phyloP scores from a whole-genome alignment of 2,329 filamentous ascomycete genomes.

The Talaromyces sp. region DNA sequence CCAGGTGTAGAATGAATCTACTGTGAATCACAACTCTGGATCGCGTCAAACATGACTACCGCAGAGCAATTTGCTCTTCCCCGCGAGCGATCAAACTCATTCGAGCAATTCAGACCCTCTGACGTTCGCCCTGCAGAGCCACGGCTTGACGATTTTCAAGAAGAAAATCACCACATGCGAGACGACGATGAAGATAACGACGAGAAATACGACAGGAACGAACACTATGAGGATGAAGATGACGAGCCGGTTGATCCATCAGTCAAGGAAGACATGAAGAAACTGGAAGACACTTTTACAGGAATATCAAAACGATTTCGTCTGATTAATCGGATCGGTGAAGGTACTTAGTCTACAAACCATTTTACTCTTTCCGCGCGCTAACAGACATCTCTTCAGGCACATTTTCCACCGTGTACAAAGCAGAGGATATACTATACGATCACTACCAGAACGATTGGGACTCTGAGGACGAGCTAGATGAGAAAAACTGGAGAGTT shows the following conservation, averaged over 20 bases:
- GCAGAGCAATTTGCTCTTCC: background rate
- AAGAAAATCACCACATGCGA: background rate
- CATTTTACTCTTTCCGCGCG: background rate
- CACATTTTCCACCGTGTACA: slow-evolving; percentile 98
- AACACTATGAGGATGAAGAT: slow-evolving; percentile 29
- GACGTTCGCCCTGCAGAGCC: background rate
- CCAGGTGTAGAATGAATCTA: slow-evolving; percentile 2
- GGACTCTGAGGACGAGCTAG: slow-evolving; percentile 68
- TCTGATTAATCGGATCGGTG: slow-evolving; percentile 93
- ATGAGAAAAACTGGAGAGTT: slow-evolving; percentile 64
- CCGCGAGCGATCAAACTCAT: background rate
- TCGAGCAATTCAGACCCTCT: background rate
- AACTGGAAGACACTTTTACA: slow-evolving; percentile 76
- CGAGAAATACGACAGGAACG: background rate
- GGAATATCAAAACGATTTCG: slow-evolving; percentile 82
- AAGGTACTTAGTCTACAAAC: slow-evolving; percentile 59
- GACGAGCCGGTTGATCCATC: slow-evolving; percentile 42
- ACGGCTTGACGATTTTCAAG: background rate
- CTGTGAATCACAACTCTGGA: background rate
- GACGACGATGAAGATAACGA: background rate
- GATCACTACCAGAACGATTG: slow-evolving; percentile 80
- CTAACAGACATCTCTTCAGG: slow-evolving; percentile 52
- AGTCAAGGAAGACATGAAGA: slow-evolving; percentile 83
- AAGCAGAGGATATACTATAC: slow-evolving; percentile 89
- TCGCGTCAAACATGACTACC: slow-evolving; percentile 11